Base-by-base conservation (phyloP, 306 rosid species). In the Datisca glomerata region DNA sequence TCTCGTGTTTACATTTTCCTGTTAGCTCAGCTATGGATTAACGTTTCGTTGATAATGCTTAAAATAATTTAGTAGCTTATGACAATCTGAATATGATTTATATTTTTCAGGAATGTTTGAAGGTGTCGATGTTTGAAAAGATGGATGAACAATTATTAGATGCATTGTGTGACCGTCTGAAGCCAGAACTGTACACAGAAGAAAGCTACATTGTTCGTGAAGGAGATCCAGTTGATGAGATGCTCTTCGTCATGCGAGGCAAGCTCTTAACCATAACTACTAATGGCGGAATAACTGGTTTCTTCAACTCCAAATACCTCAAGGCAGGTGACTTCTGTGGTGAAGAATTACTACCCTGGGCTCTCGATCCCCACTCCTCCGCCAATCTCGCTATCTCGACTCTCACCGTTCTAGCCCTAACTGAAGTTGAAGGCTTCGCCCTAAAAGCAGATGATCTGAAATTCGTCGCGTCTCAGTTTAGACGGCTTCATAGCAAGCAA, bases 321-420 rank as follows among this genome's bases (percentile, higher is more conserved):
- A 72, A 76, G 58, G 92, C 89, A n/a, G 94, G 97, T 20, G 97
- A 89, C 65, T 83, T 89, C 59, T 89, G 97, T 46, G 97, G 97
- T 32, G 97, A 89, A 51, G 97, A 89, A 60, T 89, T 89, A 37
- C 82, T 83, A 48, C 83, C 93, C 10, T 89, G 97, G 97, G 97
- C 93, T 39, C 45, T 89, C 50, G 94, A 79, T 45, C 93, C 93
- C 35, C 69, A 62, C 41, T 39, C 89, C 57, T 70, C 93, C 15
- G 44, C 93, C 17, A 83, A 83, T 56, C 85, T 83, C 35, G 94
- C 97, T 16, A 80, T 83, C 68, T 83, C 97, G 14, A 79, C 94
- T 4, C 67, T 89, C 60, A 89, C 97, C 3, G 89, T 75, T 40
- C 83, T 33, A 72, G 77, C 94, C 9, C 86, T 83, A 7, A 65